Evolutionary conservation across 148 eudicot genomes (phyloP).

Genomic region (Fagopyrum esculentum): DNA sequence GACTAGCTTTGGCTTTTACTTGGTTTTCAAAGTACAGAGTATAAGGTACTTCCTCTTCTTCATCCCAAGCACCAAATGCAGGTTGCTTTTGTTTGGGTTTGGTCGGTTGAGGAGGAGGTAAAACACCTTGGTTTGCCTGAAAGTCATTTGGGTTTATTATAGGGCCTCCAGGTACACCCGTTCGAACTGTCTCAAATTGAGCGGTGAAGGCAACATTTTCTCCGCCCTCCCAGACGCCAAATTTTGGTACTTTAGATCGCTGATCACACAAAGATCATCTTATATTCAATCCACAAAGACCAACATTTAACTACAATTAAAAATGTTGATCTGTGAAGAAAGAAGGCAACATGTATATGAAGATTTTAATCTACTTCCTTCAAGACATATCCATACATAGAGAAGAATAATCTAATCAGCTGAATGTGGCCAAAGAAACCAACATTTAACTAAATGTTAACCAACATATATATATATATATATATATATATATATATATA

Average conservation of each 20-base stretch:
- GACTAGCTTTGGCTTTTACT: not conserved
- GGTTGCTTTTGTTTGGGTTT: slow-evolving; percentile 7
- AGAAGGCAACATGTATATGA: too few species aligned
- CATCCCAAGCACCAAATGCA: slow-evolving; percentile 3
- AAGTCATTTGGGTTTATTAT: not conserved
- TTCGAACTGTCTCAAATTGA: slow-evolving; percentile 6
- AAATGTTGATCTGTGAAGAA: not conserved
- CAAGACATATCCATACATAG: too few species aligned
- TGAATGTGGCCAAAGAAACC: too few species aligned
- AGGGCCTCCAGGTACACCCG: slow-evolving; percentile 2
- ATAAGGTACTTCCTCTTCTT: slow-evolving; percentile 1
- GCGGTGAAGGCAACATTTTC: not conserved
- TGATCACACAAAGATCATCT: not conserved
- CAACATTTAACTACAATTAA: not conserved
- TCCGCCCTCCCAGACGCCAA: not conserved
- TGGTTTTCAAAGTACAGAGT: not conserved
- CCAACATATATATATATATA: not conserved
- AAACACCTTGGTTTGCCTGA: not conserved
- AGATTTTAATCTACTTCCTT: too few species aligned
- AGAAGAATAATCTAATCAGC: too few species aligned
- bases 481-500: too few species aligned
- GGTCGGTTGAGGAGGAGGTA: not conserved
- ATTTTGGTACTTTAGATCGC: slow-evolving; percentile 11
- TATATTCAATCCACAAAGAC: not conserved
- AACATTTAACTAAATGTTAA: not conserved